Conservation (phyloP, 306 rosid species). For the Ormosia emarginata region DNA sequence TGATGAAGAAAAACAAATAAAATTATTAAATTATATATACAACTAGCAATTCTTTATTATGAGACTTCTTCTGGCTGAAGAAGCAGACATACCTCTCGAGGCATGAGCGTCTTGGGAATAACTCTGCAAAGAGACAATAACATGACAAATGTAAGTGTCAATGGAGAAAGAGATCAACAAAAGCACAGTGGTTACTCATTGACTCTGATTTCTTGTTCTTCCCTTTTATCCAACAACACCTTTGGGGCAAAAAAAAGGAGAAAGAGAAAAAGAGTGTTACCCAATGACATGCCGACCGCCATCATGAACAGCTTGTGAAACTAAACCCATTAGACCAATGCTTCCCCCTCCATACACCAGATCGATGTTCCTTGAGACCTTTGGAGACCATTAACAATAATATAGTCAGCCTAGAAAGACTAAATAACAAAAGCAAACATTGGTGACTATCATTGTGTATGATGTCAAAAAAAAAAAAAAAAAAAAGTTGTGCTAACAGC, state of each 20-base stretch:
- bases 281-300: constrained; percentile 99
- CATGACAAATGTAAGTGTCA: constrained; percentile 61
- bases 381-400: constrained; percentile 25
- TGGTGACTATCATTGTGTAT: neutral
- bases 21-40: neutral
- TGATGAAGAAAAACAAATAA: constrained; percentile 17
- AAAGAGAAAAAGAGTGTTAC: constrained; percentile 30
- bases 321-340: constrained; percentile 97
- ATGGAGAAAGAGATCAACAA: constrained; percentile 29
- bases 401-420: constrained; percentile 3
- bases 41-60: constrained; percentile 4
- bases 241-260: constrained; percentile 18
- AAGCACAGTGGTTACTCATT: constrained; percentile 29
- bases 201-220: constrained; percentile 29
- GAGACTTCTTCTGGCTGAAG: constrained; percentile 23
- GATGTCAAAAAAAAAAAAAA: neutral
- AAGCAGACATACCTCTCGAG: constrained; percentile 92
- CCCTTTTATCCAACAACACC: constrained; percentile 31
- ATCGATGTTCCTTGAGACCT: constrained; percentile 97
- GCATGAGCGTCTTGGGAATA: constrained; percentile 99
- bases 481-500: neutral
- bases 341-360: constrained; percentile 99
- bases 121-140: constrained; percentile 86
- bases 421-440: constrained; percentile 11
- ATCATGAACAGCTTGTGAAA: constrained; percentile 99